Evolutionary conservation across 257 asterid species (phyloP).

Genomic region (Anisodus acutangulus): DNA sequence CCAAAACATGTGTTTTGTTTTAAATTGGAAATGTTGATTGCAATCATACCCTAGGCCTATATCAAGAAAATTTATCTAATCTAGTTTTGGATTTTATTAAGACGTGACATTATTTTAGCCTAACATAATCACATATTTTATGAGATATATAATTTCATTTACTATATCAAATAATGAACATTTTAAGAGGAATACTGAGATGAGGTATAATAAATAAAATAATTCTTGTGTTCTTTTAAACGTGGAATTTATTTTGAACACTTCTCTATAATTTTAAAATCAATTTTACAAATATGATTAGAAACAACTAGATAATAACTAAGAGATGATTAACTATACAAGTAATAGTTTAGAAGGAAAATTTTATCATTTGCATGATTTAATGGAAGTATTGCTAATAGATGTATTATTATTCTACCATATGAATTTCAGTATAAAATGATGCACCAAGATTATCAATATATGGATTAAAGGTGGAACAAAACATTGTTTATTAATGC

Average conservation of each 20-base stretch:
- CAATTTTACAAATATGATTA: not conserved
- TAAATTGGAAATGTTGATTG: not conserved
- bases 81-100: not conserved
- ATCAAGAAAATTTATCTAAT: not conserved
- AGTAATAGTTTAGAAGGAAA: not conserved
- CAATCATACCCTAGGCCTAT: not conserved
- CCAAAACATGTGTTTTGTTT: not conserved
- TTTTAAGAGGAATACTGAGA: not conserved
- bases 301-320: not conserved
- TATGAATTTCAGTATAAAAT: not conserved
- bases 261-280: not conserved
- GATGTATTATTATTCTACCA: not conserved
- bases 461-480: not conserved
- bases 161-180: not conserved
- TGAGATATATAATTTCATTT: not conserved
- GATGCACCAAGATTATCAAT: not conserved
- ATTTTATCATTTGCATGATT: not conserved
- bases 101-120: not conserved
- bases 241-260: not conserved
- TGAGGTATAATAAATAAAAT: not conserved
- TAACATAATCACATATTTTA: not conserved
- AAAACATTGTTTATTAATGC: not conserved
- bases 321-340: not conserved
- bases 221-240: not conserved
- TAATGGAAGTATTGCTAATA: not conserved